These are phyloP conservation scores for Pilatotrama ljubarskyi DNA, from an alignment of 768 basidiomycete genomes.

Conservation along the genomic window DNA sequence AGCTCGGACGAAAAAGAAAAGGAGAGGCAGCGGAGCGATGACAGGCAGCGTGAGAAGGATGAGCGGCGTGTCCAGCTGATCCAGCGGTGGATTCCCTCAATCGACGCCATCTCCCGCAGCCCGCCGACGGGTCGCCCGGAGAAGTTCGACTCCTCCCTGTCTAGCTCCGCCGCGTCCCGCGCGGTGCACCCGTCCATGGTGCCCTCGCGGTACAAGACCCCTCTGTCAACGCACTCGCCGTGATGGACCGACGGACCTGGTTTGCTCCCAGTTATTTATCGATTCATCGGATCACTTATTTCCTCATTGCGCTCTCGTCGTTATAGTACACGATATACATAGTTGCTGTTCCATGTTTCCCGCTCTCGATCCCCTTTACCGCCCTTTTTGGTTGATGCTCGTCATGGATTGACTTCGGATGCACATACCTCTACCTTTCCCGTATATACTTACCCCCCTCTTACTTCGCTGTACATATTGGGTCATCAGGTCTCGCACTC, in stretches of 20 bases:
- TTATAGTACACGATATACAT: slow-evolving; percentile 30
- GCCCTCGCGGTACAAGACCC: slow-evolving; percentile 32
- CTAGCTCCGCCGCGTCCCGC: slow-evolving; percentile 2
- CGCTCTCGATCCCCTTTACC: slow-evolving; percentile 22
- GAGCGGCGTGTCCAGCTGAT: slow-evolving; percentile 36
- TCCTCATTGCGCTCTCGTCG: slow-evolving; percentile 21
- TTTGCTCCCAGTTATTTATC: slow-evolving; percentile 22
- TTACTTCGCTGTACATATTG: slow-evolving; percentile 24
- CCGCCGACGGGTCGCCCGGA: slow-evolving; percentile 37
- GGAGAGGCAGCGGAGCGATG: slow-evolving; percentile 36
- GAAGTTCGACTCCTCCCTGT: slow-evolving; percentile 10
- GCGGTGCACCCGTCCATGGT: slow-evolving; percentile 13
- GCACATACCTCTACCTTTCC: slow-evolving; percentile 27
- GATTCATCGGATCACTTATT: slow-evolving; percentile 25
- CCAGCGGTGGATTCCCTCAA: slow-evolving; percentile 66
- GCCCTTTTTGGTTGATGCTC: slow-evolving; percentile 22
- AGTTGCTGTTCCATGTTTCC: slow-evolving; percentile 31
- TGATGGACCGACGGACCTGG: slow-evolving; percentile 21
- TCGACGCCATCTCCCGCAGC: slow-evolving; percentile 23
- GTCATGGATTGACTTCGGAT: slow-evolving; percentile 23
- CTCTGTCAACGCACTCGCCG: slow-evolving; percentile 28
- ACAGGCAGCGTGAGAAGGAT: slow-evolving; percentile 36
- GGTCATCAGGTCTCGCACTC: slow-evolving; percentile 19
- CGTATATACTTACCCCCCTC: slow-evolving; percentile 37
- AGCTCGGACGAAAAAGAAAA: slow-evolving; percentile 58